These are phyloP conservation scores for Pythium inflatum DNA, from an alignment of 352 stramenopile species.

Conservation along the genomic window DNA sequence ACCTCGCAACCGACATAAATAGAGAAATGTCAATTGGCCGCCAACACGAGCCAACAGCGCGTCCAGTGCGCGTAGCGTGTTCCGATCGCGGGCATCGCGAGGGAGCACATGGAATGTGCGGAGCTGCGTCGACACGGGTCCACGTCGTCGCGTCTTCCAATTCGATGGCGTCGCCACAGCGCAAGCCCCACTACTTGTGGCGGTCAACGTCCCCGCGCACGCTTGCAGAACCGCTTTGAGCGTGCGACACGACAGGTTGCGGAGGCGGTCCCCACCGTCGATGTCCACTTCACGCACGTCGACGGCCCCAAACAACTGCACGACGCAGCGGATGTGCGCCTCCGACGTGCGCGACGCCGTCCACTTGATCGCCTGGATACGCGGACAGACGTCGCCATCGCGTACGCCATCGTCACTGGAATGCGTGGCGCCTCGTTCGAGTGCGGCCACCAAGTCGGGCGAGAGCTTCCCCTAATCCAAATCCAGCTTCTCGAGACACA, in stretches of 20 bases:
- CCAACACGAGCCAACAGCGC: slow-evolving; percentile 19
- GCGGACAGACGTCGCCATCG: background rate
- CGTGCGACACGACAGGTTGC: background rate
- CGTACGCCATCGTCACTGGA: background rate
- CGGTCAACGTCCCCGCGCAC: slow-evolving; percentile 6
- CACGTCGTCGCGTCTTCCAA: slow-evolving; percentile 2
- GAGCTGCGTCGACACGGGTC: background rate
- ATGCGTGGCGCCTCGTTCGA: background rate
- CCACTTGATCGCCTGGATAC: slow-evolving; percentile 14
- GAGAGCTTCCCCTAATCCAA: slow-evolving; percentile 11
- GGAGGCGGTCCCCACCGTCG: background rate
- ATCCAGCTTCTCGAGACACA: slow-evolving; percentile 15
- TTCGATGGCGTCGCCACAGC: slow-evolving; percentile 17
- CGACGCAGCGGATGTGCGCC: background rate
- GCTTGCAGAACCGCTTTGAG: slow-evolving; percentile 12
- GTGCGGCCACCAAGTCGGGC: background rate
- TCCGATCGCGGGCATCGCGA: background rate
- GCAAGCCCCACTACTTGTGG: slow-evolving; percentile 1
- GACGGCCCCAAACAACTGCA: slow-evolving; percentile 12
- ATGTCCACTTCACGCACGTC: slow-evolving; percentile 15
- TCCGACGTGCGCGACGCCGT: background rate
- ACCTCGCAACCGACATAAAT: background rate
- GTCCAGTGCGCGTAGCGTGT: slow-evolving; percentile 1
- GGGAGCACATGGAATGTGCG: background rate
- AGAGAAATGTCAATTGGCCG: background rate